Conservation (phyloP, 2,329 filamentous ascomycete species). For the Venturiaceae sp. region DNA sequence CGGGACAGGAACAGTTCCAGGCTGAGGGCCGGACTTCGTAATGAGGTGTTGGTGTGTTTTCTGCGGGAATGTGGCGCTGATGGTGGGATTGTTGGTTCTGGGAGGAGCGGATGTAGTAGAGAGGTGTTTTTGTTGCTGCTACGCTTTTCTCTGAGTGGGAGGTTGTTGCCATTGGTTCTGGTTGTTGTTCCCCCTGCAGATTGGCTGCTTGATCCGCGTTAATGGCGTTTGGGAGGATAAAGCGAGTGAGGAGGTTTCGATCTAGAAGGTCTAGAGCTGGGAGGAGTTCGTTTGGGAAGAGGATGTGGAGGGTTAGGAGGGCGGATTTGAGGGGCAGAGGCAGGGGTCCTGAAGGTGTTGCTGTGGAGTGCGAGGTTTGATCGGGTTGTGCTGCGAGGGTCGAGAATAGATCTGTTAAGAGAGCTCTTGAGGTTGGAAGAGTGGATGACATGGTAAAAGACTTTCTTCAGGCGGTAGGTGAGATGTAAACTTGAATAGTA, state of each 20-base stretch:
- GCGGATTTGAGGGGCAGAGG: slow-evolving; percentile 28
- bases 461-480: background rate
- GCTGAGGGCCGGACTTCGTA: slow-evolving; percentile 66
- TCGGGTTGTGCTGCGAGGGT: slow-evolving; percentile 11
- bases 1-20: slow-evolving; percentile 88
- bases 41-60: slow-evolving; percentile 13
- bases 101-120: slow-evolving; percentile 58
- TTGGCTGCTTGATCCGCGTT: background rate
- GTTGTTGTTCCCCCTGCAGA: background rate
- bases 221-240: slow-evolving; percentile 14
- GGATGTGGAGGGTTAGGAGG: slow-evolving; percentile 71
- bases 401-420: slow-evolving; percentile 10
- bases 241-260: slow-evolving; percentile 56
- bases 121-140: slow-evolving; percentile 9
- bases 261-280: slow-evolving; percentile 85
- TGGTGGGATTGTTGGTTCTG: slow-evolving; percentile 25
- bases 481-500: too few relatives aligned
- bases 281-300: slow-evolving; percentile 73
- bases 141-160: background rate
- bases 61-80: background rate
- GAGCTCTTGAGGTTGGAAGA: slow-evolving; percentile 3
- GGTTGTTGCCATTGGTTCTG: background rate
- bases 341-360: slow-evolving; percentile 32
- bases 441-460: background rate
- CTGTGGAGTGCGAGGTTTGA: too few relatives aligned